Evolutionary conservation across 2,329 filamentous ascomycete species (phyloP).

Genomic region (Exophiala sp.): DNA sequence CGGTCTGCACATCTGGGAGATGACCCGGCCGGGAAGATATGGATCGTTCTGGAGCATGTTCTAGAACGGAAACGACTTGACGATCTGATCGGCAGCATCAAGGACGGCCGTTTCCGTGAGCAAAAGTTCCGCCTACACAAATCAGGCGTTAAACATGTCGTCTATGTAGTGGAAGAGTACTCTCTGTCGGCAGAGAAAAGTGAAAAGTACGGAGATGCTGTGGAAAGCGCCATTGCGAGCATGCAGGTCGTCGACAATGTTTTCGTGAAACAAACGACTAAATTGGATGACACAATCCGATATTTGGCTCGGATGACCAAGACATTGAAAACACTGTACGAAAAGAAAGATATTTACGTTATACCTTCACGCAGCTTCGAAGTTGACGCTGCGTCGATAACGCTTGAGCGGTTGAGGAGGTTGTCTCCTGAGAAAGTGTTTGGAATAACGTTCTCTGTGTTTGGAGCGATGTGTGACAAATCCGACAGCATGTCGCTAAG

Average conservation of each 20-base stretch:
- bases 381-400: conserved; percentile 63
- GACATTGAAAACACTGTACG: conserved; percentile 63
- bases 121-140: conserved; percentile 76
- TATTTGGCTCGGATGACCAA: conserved; percentile 71
- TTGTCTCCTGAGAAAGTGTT: conserved; percentile 52
- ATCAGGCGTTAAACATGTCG: conserved; percentile 70
- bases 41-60: conserved; percentile 75
- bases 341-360: conserved; percentile 26
- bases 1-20: conserved; percentile 22
- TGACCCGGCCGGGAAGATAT: conserved; percentile 53
- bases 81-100: conserved; percentile 75
- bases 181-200: conserved; percentile 54
- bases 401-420: conserved; percentile 58
- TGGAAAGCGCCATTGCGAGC: conserved; percentile 70
- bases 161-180: conserved; percentile 76
- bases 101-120: conserved; percentile 77
- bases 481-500: conserved; percentile 69
- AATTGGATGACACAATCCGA: conserved; percentile 72
- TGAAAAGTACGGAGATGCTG: conserved; percentile 61
- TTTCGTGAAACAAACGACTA: conserved; percentile 72
- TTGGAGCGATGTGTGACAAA: conserved; percentile 70
- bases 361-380: conserved; percentile 21
- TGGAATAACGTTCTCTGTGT: conserved; percentile 69
- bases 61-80: conserved; percentile 77
- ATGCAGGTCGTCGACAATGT: conserved; percentile 76